A percentile compares a stretch with the other conserved stretches of the same genome.
phyloP scores from a whole-genome alignment of 176 grass and related monocot genomes.

The Pontederia paniculata region DNA sequence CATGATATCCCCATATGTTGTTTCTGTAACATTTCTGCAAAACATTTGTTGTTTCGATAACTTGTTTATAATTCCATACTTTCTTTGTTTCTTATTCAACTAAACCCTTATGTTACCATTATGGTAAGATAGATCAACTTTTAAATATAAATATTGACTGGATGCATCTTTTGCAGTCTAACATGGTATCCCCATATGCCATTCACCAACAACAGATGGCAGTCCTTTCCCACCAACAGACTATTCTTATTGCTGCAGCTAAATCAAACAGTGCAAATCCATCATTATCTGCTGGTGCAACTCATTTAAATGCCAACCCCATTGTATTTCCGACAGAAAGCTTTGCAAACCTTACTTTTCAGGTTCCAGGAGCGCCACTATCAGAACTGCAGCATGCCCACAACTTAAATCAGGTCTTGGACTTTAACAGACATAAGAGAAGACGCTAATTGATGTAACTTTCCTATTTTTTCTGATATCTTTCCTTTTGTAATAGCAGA shows the following conservation, averaged over 20 bases:
- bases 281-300: slow-evolving; percentile 2
- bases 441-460: neutral
- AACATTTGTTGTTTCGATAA: too few relatives aligned
- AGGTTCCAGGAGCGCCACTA: slow-evolving; percentile 17
- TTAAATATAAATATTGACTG: neutral
- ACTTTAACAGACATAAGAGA: neutral
- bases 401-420: slow-evolving; percentile 1
- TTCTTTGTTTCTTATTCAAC: neutral
- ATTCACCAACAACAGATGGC: slow-evolving; percentile 33
- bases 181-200: slow-evolving; percentile 30
- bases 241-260: slow-evolving; percentile 13
- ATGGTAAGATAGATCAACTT: neutral
- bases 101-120: neutral
- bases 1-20: slow-evolving; percentile 31
- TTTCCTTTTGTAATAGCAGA: neutral
- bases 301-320: slow-evolving; percentile 9
- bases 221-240: slow-evolving; percentile 30
- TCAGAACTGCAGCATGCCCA: neutral
- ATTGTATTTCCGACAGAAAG: slow-evolving; percentile 9
- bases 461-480: neutral
- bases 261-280: slow-evolving; percentile 12
- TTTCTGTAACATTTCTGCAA: too few relatives aligned
- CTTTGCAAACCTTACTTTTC: slow-evolving; percentile 20
- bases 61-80: neutral
- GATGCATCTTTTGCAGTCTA: slow-evolving; percentile 26